Evolutionary conservation across 108 stramenopile species (phyloP).

Genomic region (Poteriospumella lacustris): DNA sequence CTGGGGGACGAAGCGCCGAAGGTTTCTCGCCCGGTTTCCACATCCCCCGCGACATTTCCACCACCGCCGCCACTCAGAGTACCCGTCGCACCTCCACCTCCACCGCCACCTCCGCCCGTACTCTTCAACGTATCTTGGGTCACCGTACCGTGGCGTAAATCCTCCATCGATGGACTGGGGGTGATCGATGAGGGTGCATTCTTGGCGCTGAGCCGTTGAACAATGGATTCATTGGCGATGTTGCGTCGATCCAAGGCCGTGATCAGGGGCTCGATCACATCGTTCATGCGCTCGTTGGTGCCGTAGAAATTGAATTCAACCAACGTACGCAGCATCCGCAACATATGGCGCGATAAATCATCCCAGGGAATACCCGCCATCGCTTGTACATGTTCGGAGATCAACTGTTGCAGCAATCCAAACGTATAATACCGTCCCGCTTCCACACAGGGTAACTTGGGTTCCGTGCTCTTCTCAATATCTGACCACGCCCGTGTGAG

Average conservation of each 20-base stretch:
- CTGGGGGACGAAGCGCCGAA: not conserved
- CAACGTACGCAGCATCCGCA: slow-evolving; percentile 22
- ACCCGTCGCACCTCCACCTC: no score
- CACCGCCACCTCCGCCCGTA: no score
- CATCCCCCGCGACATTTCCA: not conserved
- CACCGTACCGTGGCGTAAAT: not conserved
- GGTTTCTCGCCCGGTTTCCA: not conserved
- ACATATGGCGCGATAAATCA: slow-evolving; percentile 30
- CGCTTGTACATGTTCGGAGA: slow-evolving; percentile 11
- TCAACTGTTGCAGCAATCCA: slow-evolving; percentile 19
- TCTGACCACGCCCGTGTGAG: slow-evolving; percentile 24
- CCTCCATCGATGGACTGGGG: not conserved
- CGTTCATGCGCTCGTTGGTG: slow-evolving; percentile 28
- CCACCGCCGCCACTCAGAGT: no score
- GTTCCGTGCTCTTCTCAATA: not conserved
- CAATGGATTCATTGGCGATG: no score
- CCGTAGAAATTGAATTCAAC: slow-evolving; percentile 21
- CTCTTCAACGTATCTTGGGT: not conserved
- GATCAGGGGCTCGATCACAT: slow-evolving; percentile 13
- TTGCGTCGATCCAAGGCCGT: not conserved
- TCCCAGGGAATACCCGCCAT: slow-evolving; percentile 21
- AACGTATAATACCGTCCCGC: not conserved
- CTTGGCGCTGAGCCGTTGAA: no score
- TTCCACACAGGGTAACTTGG: slow-evolving; percentile 26
- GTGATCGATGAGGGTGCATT: not conserved